Evolutionary conservation across 2,329 filamentous ascomycete species (phyloP), one percentile per base, ranked within the genome.

Genomic region (Graphiopsis chlorocephala): DNA sequence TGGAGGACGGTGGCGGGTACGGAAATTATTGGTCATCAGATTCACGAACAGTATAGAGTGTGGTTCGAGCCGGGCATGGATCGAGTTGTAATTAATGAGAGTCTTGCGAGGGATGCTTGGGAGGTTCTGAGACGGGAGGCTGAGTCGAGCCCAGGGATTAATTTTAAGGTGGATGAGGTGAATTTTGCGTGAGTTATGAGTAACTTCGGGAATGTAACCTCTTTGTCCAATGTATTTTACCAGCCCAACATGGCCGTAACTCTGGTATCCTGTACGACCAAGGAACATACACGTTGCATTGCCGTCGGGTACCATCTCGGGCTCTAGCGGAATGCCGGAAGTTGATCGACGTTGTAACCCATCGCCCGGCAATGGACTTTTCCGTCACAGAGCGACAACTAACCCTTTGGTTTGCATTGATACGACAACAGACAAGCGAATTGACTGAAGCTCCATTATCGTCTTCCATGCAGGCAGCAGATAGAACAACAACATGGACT

Each of bases 1-100:
- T 82, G 79, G 79, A 68, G 65, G 12, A 72, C 69, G 0, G 76
- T 81, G 0, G 78, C 80, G 65, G 80, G 79, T 0, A 79, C 75
- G 0, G 72, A 75, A 38, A 72, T 81, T 10, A 80, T 81, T 64
- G 78, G 76, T 5, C 29, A 61, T 33, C 58, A 81, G 70, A 75
- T 79, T 28, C 70, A 77, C 42, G 72, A 76, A 59, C 79, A 81
- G 67, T 81, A 76, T 67, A 68, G 72, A 11, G 65, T 79, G 15
- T 59, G 56, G 56, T 45, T 45, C 3, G 38, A 20, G n/a, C 38
- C 38, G 38, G 38, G 38, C 5, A 20, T 10, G 3, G n/a, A 45
- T 6, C 38, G 38, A 12, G n/a, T 20, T 0, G 38, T 45, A n/a
- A 45, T 45, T 23, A n/a, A 45, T 45, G 38, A 42, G 38, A 20